Percentiles rank a stretch among this genome's conserved stretches.
These are phyloP conservation scores for Pleodorina starrii DNA, from an alignment of 139 green algal species.

Conservation along the genomic window DNA sequence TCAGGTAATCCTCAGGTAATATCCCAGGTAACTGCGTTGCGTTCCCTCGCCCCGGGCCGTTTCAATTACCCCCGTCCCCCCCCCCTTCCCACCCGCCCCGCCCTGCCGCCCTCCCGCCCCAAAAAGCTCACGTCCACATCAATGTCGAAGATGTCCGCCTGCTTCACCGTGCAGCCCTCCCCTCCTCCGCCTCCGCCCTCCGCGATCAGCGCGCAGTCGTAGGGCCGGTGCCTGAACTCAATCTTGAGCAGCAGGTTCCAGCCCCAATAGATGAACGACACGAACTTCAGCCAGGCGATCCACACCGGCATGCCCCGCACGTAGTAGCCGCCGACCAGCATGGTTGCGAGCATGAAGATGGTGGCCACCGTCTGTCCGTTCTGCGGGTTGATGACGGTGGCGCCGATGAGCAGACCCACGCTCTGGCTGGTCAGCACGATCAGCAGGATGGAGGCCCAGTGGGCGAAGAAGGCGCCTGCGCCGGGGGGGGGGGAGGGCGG, in stretches of 20 bases:
- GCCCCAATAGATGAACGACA: constrained; percentile 74
- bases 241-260: constrained; percentile 78
- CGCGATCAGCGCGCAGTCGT: background rate
- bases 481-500: background rate
- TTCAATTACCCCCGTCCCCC: background rate
- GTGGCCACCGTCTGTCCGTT: constrained; percentile 67
- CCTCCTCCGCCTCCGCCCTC: background rate
- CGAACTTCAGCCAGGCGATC: constrained; percentile 70
- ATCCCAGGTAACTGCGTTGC: too few relatives aligned
- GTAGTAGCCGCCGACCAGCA: constrained; percentile 78
- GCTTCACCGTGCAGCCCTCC: background rate
- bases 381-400: constrained; percentile 72
- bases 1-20: background rate
- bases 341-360: constrained; percentile 78
- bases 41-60: background rate
- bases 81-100: background rate
- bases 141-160: background rate
- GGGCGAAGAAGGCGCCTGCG: constrained; percentile 75
- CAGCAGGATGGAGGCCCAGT: constrained; percentile 72
- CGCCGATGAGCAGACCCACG: constrained; percentile 82
- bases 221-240: constrained; percentile 54
- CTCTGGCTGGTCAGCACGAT: constrained; percentile 75
- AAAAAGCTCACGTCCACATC: constrained; percentile 47
- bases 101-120: background rate
- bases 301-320: constrained; percentile 73